Conservation (phyloP, 2,329 filamentous ascomycete species). For the Cladosporium cucumerinum region DNA sequence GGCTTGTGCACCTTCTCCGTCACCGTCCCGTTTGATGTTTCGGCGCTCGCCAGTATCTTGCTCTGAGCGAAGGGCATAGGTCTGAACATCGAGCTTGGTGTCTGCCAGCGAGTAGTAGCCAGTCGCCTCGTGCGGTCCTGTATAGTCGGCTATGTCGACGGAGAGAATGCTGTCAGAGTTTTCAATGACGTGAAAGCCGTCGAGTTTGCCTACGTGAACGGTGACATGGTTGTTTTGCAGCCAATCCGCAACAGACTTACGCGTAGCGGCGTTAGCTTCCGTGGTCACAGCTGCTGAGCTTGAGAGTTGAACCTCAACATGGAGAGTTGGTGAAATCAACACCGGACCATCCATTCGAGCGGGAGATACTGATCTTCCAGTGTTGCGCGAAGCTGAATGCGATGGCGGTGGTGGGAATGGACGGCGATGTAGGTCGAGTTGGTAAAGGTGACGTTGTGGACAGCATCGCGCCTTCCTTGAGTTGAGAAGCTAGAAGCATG, state of each 20-base stretch:
- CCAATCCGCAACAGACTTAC: conserved; percentile 38
- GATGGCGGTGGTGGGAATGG: too few relatives aligned
- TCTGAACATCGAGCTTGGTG: conserved; percentile 42
- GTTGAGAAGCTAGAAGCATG: not conserved
- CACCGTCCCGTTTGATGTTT: conserved; percentile 24
- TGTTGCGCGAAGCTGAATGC: not conserved
- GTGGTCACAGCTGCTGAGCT: conserved; percentile 4
- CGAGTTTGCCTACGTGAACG: conserved; percentile 18
- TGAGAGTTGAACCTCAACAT: conserved; percentile 39
- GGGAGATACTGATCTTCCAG: too few relatives aligned
- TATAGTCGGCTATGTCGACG: conserved; percentile 41
- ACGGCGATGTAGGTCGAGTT: not conserved
- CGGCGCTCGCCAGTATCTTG: conserved; percentile 26
- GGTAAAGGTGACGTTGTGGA: not conserved
- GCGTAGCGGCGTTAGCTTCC: conserved; percentile 30
- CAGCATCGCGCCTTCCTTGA: not conserved
- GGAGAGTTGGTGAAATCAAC: conserved; percentile 35
- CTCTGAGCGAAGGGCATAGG: conserved; percentile 38
- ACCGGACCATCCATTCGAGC: conserved; percentile 15
- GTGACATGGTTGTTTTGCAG: conserved; percentile 17
- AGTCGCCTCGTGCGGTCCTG: conserved; percentile 25
- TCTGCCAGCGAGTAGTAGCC: conserved; percentile 32
- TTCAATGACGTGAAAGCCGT: conserved; percentile 27
- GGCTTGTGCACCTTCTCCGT: conserved; percentile 33
- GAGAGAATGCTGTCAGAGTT: conserved; percentile 33